phyloP scores from a whole-genome alignment of 331 rosid genomes.

The Telfairia occidentalis region DNA sequence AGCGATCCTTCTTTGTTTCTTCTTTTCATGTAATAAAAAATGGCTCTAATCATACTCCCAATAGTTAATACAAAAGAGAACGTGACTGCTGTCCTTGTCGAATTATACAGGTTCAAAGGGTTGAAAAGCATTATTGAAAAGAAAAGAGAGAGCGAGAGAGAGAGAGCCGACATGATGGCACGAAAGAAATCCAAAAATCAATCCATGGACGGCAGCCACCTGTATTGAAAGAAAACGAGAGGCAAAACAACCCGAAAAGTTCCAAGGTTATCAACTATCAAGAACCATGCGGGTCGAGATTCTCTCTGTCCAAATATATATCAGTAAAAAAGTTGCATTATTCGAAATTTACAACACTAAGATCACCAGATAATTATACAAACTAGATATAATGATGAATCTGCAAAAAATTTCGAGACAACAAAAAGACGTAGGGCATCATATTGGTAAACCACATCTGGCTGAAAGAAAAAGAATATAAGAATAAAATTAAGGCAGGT shows the following conservation, averaged over 20 bases:
- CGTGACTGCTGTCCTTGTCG: conserved; percentile 6
- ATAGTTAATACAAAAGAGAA: neutral
- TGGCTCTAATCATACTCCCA: neutral
- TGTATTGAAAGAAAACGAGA: neutral
- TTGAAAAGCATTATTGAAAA: neutral
- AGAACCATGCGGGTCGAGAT: neutral
- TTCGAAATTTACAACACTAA: neutral
- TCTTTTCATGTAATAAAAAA: neutral
- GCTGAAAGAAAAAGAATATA: neutral
- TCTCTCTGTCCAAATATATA: neutral
- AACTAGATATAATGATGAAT: neutral
- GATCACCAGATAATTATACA: neutral
- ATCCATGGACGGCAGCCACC: neutral
- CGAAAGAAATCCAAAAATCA: neutral
- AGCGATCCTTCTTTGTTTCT: neutral
- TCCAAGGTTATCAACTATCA: neutral
- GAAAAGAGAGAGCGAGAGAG: neutral
- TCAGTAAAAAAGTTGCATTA: neutral
- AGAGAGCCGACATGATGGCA: conserved; percentile 2
- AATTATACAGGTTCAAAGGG: neutral
- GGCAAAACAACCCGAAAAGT: neutral
- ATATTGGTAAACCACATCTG: neutral
- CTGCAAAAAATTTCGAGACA: neutral
- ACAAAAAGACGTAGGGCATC: neutral
- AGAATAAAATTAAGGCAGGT: conserved; percentile 3